Conservation (phyloP, 495 filamentous ascomycete species). For the Staphylotrichum tortipilum region DNA sequence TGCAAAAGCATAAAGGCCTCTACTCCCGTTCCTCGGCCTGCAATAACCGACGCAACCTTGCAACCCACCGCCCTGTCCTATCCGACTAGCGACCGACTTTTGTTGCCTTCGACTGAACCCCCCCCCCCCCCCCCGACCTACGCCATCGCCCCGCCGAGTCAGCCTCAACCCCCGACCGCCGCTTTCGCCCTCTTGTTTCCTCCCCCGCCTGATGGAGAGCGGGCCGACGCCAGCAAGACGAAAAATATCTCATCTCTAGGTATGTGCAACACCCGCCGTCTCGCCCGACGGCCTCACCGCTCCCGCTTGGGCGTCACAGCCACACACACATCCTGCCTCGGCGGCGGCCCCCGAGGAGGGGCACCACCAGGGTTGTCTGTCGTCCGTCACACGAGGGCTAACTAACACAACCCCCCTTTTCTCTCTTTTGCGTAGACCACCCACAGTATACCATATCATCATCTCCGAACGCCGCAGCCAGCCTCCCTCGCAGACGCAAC, state of each 20-base stretch:
- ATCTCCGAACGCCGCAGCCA: not conserved
- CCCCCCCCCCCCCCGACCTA: too few relatives aligned
- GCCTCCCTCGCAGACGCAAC: not conserved
- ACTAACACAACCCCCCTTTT: too few relatives aligned
- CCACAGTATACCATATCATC: too few relatives aligned
- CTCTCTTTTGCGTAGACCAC: too few relatives aligned
- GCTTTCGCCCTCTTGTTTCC: not conserved
- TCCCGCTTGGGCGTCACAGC: not conserved
- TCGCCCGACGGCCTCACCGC: not conserved
- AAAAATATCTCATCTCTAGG: not conserved
- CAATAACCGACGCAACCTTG: not conserved
- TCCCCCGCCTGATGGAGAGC: constrained; percentile 1
- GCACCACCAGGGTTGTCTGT: not conserved
- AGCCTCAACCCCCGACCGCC: not conserved
- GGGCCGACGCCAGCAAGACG: not conserved
- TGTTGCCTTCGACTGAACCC: not conserved
- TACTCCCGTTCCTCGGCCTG: not conserved
- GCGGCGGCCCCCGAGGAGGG: not conserved
- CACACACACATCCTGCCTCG: constrained; percentile 1
- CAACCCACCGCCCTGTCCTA: not conserved
- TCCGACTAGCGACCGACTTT: not conserved
- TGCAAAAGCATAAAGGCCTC: not conserved
- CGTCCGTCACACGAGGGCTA: not conserved
- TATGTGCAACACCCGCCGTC: not conserved
- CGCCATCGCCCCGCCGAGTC: constrained; percentile 2